Conservation (phyloP, 495 filamentous ascomycete species). For the Aspergillus kassunensis region DNA sequence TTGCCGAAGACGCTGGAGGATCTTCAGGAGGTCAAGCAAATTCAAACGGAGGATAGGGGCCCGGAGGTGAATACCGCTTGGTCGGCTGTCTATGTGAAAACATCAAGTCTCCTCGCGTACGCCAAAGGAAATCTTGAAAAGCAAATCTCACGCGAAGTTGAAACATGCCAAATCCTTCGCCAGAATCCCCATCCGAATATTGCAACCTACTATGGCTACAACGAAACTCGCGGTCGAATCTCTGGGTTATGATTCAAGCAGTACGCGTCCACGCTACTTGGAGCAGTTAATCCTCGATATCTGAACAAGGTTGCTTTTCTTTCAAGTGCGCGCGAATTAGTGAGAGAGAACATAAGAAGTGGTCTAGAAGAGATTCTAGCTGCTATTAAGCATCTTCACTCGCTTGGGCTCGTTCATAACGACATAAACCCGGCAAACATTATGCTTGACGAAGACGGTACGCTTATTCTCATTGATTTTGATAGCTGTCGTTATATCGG, state of each 20-base stretch:
- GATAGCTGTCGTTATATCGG: conserved; percentile 28
- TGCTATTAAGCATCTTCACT: conserved; percentile 37
- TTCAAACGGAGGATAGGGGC: conserved; percentile 18
- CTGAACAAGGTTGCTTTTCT: conserved; percentile 19
- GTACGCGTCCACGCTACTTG: conserved; percentile 30
- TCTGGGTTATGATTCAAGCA: conserved; percentile 36
- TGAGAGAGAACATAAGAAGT: conserved; percentile 15
- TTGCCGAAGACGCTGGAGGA: too few relatives aligned
- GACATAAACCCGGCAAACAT: conserved; percentile 38
- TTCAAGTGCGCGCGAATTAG: conserved; percentile 17
- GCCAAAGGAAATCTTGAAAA: conserved; percentile 16
- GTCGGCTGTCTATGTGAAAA: conserved; percentile 25
- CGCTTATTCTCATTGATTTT: conserved; percentile 41
- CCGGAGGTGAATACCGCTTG: conserved; percentile 14
- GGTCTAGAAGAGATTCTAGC: conserved; percentile 24
- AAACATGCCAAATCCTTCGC: conserved; percentile 30
- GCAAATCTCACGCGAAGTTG: conserved; percentile 20
- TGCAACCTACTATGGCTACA: conserved; percentile 32
- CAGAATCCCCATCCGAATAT: conserved; percentile 37
- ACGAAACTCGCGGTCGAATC: conserved; percentile 28
- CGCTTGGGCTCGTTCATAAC: conserved; percentile 33
- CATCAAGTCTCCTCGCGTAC: conserved; percentile 23
- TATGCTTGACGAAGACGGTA: conserved; percentile 31
- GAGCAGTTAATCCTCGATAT: conserved; percentile 23
- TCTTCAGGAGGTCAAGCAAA: conserved; percentile 19